Evolutionary conservation across 306 rosid species (phyloP), one percentile per base, ranked within the genome.

Genomic region (Chamaecrista fasciculata): DNA sequence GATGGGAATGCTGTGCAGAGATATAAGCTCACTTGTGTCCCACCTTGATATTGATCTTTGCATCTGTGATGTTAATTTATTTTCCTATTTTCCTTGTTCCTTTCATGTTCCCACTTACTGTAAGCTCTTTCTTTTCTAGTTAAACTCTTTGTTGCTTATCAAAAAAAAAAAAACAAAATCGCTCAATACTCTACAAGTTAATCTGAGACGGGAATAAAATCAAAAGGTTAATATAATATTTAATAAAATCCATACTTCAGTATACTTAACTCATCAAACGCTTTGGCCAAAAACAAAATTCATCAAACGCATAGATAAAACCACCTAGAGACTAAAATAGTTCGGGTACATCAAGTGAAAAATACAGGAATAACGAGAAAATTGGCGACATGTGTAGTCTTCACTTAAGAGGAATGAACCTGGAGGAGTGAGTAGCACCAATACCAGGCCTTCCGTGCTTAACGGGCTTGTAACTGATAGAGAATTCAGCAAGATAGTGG

Each of bases 371-470:
- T 8, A 4, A 37, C 11, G 2, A 49, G 15, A 36, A 23, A 57
- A 62, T 34, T 42, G 14, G 44, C 9, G 43, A 31, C 12, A 8
- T 37, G 11, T 5, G 43, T 8, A 28, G 44, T 9, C 48, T 51
- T 73, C 75, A 78, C 59, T 78, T 78, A 19, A 78, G 82, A 67
- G 82, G 82, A 60, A 78, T 78, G 57, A 74, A 82, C 69, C 82
- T 66, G 0, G 70, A 73, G 6, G 79, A 71, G 69, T 81, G 82
- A 50, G 81, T 72, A 2, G 85, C 83, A 68, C 82, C 74, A 40
- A 81, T 69, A 57, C 85, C 85, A 2, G 77, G 83, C 75, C 82
- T 79, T 23, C 76, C 79, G 3, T 79, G 83, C 80, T 71, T 76
- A 26, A 72, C 81, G 0, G 70, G 79, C 74, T 72, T 76, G 69